Evolutionary conservation across 2,329 filamentous ascomycete genomes (phyloP).

Genomic region (Botrytis porri): DNA sequence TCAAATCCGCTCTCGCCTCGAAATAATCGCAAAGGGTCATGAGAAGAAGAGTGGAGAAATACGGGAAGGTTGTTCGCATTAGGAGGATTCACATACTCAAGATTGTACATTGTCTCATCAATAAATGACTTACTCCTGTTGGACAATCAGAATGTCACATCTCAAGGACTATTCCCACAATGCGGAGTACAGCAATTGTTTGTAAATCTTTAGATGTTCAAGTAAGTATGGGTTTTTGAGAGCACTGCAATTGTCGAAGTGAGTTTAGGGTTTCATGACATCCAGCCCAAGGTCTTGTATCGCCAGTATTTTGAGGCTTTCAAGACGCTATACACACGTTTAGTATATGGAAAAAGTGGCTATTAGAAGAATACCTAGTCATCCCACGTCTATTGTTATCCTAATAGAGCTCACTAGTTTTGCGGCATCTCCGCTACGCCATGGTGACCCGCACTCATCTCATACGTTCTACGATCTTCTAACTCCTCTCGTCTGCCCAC

Average conservation of each 20-base stretch:
- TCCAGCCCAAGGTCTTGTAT: background rate
- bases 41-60: background rate
- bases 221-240: background rate
- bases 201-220: background rate
- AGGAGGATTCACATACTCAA: background rate
- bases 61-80: background rate
- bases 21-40: background rate
- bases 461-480: background rate
- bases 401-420: background rate
- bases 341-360: background rate
- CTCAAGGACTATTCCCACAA: background rate
- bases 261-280: background rate
- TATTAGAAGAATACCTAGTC: background rate
- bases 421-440: background rate
- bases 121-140: background rate
- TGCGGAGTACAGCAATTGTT: background rate
- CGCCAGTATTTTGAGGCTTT: background rate
- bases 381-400: background rate
- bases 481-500: background rate
- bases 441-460: slow-evolving; percentile 5
- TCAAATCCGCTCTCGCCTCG: background rate
- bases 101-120: background rate
- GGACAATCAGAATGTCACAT: background rate
- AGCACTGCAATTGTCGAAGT: background rate
- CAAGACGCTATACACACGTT: background rate